These are phyloP conservation scores for Rostrohypoxylon terebratum DNA, from an alignment of 495 filamentous ascomycete species.

Conservation along the genomic window DNA sequence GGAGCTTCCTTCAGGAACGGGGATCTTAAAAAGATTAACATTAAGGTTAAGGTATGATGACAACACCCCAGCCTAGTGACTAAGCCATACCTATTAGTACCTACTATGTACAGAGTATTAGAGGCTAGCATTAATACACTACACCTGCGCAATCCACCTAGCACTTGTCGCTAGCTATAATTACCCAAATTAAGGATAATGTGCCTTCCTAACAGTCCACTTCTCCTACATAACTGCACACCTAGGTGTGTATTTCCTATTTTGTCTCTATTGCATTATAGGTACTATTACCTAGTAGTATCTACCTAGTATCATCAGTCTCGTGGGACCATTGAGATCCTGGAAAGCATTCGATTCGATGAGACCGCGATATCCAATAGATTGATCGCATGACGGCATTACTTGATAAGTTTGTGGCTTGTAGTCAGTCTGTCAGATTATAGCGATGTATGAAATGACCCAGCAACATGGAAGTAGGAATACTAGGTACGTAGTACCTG, in stretches of 20 bases:
- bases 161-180: not conserved
- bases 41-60: constrained; percentile 37
- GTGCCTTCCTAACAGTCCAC: constrained; percentile 3
- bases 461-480: not conserved
- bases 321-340: constrained; percentile 1
- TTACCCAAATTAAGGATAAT: constrained; percentile 12
- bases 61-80: constrained; percentile 25
- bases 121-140: not conserved
- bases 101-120: no score
- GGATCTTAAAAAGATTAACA: constrained; percentile 26
- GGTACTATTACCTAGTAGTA: no score
- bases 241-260: not conserved
- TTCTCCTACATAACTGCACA: not conserved
- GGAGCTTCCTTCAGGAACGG: constrained; percentile 31
- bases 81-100: constrained; percentile 37
- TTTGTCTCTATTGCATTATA: not conserved
- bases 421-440: not conserved
- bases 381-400: not conserved
- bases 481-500: no score
- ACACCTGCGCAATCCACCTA: no score
- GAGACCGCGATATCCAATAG: not conserved
- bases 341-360: not conserved
- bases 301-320: not conserved
- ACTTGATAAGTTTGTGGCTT: not conserved
- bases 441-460: not conserved